Percentiles rank a stretch among this genome's conserved stretches.
Evolutionary conservation across 306 rosid species (phyloP).

Genomic region (Cicer cuneatum): DNA sequence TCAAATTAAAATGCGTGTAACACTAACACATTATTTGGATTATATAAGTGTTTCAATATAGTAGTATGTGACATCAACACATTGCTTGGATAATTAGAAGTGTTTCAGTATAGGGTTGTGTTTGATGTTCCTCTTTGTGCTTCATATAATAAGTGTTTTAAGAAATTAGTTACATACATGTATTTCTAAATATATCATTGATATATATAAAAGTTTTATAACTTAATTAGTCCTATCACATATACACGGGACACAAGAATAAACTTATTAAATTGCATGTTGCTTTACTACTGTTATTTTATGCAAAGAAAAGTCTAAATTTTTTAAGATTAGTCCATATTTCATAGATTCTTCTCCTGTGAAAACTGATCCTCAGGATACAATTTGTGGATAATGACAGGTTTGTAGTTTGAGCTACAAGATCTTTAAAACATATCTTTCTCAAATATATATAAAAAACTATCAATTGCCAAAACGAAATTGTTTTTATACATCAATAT

Average conservation of each 20-base stretch:
- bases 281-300: no score
- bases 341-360: conserved; percentile 61
- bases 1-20: no score
- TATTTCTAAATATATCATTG: background rate
- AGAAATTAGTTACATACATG: conserved; percentile 62
- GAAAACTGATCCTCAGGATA: conserved; percentile 48
- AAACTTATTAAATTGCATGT: background rate
- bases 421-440: conserved; percentile 51
- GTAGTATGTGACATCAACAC: no score
- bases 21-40: no score
- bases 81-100: no score
- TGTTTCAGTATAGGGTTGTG: no score
- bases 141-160: background rate
- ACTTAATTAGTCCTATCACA: background rate
- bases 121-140: no score
- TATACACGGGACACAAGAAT: background rate
- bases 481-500: background rate
- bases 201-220: no score
- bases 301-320: no score
- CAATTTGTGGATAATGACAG: conserved; percentile 44
- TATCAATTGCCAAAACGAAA: conserved; percentile 23
- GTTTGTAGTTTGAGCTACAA: conserved; percentile 44
- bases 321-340: conserved; percentile 34
- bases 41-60: no score
- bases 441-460: conserved; percentile 40